phyloP scores from a whole-genome alignment of 768 basidiomycete genomes.

The Tylopilus sp. region DNA sequence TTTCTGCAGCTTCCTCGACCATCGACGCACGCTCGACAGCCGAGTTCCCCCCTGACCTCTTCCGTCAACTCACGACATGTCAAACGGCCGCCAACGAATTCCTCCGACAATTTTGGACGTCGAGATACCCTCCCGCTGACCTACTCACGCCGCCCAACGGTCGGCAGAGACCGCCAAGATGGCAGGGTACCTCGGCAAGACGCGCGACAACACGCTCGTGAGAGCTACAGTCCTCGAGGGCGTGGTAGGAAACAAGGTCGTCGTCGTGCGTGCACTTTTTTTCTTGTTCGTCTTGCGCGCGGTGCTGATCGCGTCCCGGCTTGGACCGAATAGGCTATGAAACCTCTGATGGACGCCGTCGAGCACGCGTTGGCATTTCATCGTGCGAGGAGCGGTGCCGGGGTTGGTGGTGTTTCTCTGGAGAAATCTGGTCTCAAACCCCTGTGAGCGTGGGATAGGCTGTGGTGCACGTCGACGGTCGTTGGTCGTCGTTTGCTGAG shows the following conservation, averaged over 20 bases:
- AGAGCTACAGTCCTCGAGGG: slow-evolving; percentile 55
- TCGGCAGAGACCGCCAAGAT: slow-evolving; percentile 82
- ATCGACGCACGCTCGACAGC: slow-evolving; percentile 38
- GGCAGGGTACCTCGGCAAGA: slow-evolving; percentile 76
- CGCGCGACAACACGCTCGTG: slow-evolving; percentile 73
- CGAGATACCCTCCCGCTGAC: slow-evolving; percentile 68
- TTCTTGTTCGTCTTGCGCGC: too few species aligned
- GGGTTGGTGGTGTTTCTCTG: slow-evolving; percentile 5
- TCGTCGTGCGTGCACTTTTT: slow-evolving; percentile 49
- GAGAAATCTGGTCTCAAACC: slow-evolving; percentile 11
- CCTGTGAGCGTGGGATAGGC: slow-evolving; percentile 6
- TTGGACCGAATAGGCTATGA: slow-evolving; percentile 60
- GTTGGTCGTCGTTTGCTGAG: too few species aligned
- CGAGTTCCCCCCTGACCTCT: slow-evolving; percentile 74
- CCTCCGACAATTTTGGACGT: slow-evolving; percentile 92
- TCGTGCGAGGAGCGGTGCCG: slow-evolving; percentile 34
- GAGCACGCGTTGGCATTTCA: slow-evolving; percentile 68
- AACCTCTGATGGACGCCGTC: slow-evolving; percentile 68
- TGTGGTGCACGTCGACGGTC: too few species aligned
- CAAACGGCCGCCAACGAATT: slow-evolving; percentile 96
- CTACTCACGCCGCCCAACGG: slow-evolving; percentile 58
- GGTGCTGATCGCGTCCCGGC: background rate
- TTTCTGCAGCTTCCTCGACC: background rate
- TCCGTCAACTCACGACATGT: slow-evolving; percentile 82
- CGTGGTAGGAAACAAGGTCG: slow-evolving; percentile 58